Evolutionary conservation across 2,329 filamentous ascomycete species (phyloP).

Genomic region (Clonostachys solani): DNA sequence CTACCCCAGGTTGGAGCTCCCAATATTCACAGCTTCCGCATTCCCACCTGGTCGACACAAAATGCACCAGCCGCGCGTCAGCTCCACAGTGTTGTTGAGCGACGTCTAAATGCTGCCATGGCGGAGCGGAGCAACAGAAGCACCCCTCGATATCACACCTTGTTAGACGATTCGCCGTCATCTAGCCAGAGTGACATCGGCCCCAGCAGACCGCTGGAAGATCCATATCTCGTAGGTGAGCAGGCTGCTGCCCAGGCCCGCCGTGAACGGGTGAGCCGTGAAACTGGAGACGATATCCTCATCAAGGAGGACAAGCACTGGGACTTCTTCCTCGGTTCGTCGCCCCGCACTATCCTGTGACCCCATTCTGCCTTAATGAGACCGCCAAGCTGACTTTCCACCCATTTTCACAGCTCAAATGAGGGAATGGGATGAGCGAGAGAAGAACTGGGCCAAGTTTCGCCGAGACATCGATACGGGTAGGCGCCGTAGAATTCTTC

Average conservation of each 20-base stretch:
- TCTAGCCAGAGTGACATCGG: not conserved
- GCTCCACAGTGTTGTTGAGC: constrained; percentile 60
- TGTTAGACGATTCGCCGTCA: not conserved
- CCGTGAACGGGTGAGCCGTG: constrained; percentile 50
- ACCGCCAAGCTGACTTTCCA: too few species aligned
- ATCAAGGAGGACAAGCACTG: constrained; percentile 53
- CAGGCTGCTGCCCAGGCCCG: constrained; percentile 55
- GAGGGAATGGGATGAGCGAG: constrained; percentile 44
- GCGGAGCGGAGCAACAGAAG: constrained; percentile 7
- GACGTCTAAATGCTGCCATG: constrained; percentile 44
- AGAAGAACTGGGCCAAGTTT: constrained; percentile 39
- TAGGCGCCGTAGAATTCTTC: constrained; percentile 29
- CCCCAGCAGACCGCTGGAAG: constrained; percentile 44
- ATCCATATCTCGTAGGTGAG: constrained; percentile 65
- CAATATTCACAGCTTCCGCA: constrained; percentile 48
- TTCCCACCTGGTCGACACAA: constrained; percentile 54
- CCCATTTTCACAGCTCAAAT: constrained; percentile 36
- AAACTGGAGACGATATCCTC: constrained; percentile 50
- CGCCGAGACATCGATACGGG: constrained; percentile 29
- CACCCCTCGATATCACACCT: not conserved
- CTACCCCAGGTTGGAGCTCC: constrained; percentile 27
- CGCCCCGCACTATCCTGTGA: not conserved
- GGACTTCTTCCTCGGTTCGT: constrained; percentile 57
- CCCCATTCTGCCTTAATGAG: too few species aligned
- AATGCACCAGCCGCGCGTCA: constrained; percentile 51